phyloP scores from a whole-genome alignment of 2,329 filamentous ascomycete species.

The Fusarium torulosum region DNA sequence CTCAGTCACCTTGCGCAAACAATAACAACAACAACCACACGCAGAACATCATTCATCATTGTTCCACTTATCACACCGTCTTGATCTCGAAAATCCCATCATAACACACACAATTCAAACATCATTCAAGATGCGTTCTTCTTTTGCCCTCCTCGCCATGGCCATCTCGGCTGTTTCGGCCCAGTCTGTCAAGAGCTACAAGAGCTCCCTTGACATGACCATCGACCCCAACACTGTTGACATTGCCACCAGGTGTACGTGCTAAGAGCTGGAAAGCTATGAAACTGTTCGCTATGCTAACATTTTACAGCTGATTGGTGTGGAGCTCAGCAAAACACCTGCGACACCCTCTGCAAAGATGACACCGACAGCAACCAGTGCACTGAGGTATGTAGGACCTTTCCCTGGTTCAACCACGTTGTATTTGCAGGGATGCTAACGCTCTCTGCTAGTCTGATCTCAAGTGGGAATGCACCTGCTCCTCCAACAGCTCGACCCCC shows the following conservation, averaged over 20 bases:
- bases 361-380: slow-evolving; percentile 59
- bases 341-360: slow-evolving; percentile 61
- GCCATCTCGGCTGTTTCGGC: slow-evolving; percentile 60
- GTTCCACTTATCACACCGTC: slow-evolving; percentile 35
- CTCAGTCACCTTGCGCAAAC: slow-evolving; percentile 20
- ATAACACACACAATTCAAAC: slow-evolving; percentile 22
- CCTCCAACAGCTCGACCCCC: slow-evolving; percentile 61
- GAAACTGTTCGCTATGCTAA: slow-evolving; percentile 23
- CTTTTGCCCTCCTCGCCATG: slow-evolving; percentile 58
- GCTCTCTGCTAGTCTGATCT: slow-evolving; percentile 55
- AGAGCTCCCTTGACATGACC: slow-evolving; percentile 56
- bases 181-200: slow-evolving; percentile 57
- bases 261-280: not conserved
- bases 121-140: slow-evolving; percentile 57
- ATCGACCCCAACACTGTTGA: slow-evolving; percentile 57
- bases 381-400: slow-evolving; percentile 55
- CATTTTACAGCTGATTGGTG: slow-evolving; percentile 63
- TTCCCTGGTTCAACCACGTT: not conserved
- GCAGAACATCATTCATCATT: slow-evolving; percentile 41
- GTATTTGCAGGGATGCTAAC: slow-evolving; percentile 12
- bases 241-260: slow-evolving; percentile 56
- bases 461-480: slow-evolving; percentile 63
- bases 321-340: slow-evolving; percentile 63
- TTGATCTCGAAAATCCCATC: slow-evolving; percentile 20
- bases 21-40: slow-evolving; percentile 12